phyloP scores from a whole-genome alignment of 768 basidiomycete genomes.

The Podaxis rugospora region DNA sequence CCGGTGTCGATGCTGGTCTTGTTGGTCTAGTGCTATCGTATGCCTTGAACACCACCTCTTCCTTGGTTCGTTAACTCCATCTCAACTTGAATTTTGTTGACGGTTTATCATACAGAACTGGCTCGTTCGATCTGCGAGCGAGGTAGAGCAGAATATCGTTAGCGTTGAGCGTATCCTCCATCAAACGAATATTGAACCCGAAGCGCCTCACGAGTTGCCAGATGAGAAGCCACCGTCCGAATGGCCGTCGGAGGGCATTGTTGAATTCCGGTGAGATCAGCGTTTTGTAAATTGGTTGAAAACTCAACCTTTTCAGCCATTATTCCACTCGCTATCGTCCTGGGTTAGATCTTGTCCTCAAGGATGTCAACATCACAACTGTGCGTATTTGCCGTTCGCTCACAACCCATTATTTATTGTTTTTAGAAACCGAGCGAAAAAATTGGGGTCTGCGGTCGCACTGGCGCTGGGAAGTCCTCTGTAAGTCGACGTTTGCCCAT shows the following conservation, averaged over 20 bases:
- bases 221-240: constrained; percentile 44
- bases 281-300: too few species aligned
- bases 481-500: constrained; percentile 28
- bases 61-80: constrained; percentile 48
- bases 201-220: constrained; percentile 70
- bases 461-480: constrained; percentile 78
- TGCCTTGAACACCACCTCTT: constrained; percentile 78
- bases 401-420: background rate
- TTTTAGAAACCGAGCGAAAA: constrained; percentile 70
- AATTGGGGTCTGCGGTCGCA: constrained; percentile 85
- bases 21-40: constrained; percentile 87
- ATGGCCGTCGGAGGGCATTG: constrained; percentile 74
- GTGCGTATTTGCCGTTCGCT: constrained; percentile 31
- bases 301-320: constrained; percentile 31
- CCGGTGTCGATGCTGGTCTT: constrained; percentile 79
- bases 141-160: constrained; percentile 89
- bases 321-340: constrained; percentile 79
- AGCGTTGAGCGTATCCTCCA: constrained; percentile 86
- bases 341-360: constrained; percentile 78
- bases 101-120: constrained; percentile 49
- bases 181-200: constrained; percentile 68
- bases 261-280: constrained; percentile 66
- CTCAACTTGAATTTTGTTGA: constrained; percentile 3
- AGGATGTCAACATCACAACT: constrained; percentile 65
- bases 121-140: constrained; percentile 78